phyloP scores from a whole-genome alignment of 768 basidiomycete genomes.

The Obba rivulosa region DNA sequence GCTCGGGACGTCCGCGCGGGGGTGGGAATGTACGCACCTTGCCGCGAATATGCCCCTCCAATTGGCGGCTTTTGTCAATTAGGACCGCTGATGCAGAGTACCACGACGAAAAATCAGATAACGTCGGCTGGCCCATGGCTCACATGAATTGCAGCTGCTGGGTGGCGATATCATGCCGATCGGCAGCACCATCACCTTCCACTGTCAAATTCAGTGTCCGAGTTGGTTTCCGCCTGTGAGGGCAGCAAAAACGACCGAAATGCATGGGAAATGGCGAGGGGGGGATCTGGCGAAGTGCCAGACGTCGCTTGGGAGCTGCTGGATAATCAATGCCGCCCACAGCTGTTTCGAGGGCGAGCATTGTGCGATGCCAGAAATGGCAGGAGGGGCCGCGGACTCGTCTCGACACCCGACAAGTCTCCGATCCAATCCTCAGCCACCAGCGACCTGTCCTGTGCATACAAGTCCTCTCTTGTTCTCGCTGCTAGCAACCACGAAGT shows the following conservation, averaged over 20 bases:
- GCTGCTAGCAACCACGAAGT: constrained; percentile 4
- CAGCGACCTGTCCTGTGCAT: background rate
- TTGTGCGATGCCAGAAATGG: background rate
- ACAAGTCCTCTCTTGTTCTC: background rate
- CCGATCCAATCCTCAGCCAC: constrained; percentile 12
- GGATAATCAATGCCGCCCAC: too few species aligned
- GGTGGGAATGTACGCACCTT: background rate
- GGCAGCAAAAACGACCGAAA: too few species aligned
- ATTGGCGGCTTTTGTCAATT: constrained; percentile 6
- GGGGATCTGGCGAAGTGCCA: too few species aligned
- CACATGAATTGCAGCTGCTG: constrained; percentile 12
- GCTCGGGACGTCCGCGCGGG: too few species aligned
- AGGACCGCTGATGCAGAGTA: constrained; percentile 12
- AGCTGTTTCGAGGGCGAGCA: too few species aligned
- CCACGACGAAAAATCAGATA: constrained; percentile 18
- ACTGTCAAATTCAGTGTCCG: constrained; percentile 1
- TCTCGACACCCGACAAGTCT: constrained; percentile 3
- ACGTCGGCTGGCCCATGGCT: constrained; percentile 15
- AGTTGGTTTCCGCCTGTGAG: background rate
- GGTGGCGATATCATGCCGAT: constrained; percentile 7
- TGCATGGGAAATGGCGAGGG: too few species aligned
- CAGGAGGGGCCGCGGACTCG: background rate
- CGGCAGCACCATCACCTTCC: constrained; percentile 7
- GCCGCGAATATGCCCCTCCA: constrained; percentile 2
- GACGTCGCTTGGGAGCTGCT: too few species aligned